Percentiles rank a stretch among this genome's conserved stretches.
phyloP scores from a whole-genome alignment of 2,329 filamentous ascomycete species.

The Fusarium sp. region DNA sequence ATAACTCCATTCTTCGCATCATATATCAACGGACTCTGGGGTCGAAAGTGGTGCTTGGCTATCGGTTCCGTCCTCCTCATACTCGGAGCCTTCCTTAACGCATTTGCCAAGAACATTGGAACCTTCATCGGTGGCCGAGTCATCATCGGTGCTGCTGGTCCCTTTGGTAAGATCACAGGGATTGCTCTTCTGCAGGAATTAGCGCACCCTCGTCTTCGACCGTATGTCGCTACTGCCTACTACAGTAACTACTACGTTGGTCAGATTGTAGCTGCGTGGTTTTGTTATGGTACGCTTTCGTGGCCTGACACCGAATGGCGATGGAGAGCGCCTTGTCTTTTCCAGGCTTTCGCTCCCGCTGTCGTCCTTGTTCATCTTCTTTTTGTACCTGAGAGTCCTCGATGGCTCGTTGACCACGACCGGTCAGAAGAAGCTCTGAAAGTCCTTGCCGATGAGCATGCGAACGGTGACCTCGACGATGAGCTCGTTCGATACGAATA shows the following conservation, averaged over 20 bases:
- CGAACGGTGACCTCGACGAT: constrained; percentile 66
- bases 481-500: constrained; percentile 71
- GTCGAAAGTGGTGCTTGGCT: constrained; percentile 27
- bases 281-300: constrained; percentile 20
- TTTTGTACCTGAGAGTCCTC: constrained; percentile 55
- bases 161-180: constrained; percentile 23
- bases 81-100: constrained; percentile 24
- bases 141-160: constrained; percentile 22
- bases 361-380: constrained; percentile 25
- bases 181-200: constrained; percentile 31
- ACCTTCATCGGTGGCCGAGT: constrained; percentile 26
- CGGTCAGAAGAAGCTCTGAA: constrained; percentile 56
- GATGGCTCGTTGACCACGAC: constrained; percentile 52
- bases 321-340: constrained; percentile 30
- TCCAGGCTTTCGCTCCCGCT: constrained; percentile 30
- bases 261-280: constrained; percentile 29
- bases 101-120: constrained; percentile 19
- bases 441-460: constrained; percentile 70
- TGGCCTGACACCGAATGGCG: constrained; percentile 24
- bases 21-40: constrained; percentile 24
- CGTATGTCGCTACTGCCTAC: constrained; percentile 25
- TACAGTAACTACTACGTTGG: constrained; percentile 34
- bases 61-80: constrained; percentile 18
- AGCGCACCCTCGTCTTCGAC: constrained; percentile 29
- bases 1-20: constrained; percentile 28